These are phyloP conservation scores for Setaria viridis DNA, from an alignment of 202 grass and related monocot species.

Conservation along the genomic window DNA sequence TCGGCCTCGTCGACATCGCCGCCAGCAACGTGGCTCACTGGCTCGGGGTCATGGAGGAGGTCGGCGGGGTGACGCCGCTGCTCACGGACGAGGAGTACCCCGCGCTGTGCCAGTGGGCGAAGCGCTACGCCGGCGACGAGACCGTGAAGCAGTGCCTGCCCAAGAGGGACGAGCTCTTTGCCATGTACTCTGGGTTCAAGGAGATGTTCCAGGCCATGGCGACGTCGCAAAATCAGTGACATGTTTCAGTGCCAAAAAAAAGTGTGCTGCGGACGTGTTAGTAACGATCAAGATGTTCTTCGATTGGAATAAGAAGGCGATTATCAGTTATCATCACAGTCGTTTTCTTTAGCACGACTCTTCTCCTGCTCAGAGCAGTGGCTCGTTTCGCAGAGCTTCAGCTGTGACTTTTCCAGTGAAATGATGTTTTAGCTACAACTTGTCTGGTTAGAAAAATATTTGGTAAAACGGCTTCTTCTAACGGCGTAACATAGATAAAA, in stretches of 20 bases:
- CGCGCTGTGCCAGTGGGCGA: slow-evolving; percentile 42
- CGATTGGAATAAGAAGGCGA: no score
- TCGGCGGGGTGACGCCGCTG: slow-evolving; percentile 42
- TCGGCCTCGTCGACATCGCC: slow-evolving; percentile 53
- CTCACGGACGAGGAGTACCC: slow-evolving; percentile 46
- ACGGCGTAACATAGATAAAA: no score
- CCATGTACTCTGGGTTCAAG: slow-evolving; percentile 23
- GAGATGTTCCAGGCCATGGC: slow-evolving; percentile 39
- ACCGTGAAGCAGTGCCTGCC: slow-evolving; percentile 46
- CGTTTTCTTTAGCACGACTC: no score
- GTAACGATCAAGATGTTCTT: no score
- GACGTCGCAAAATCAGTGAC: background rate
- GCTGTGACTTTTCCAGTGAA: no score
- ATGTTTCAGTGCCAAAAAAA: background rate
- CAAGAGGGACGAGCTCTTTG: slow-evolving; percentile 29
- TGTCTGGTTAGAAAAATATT: no score
- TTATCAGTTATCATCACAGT: no score
- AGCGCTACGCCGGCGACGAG: slow-evolving; percentile 31
- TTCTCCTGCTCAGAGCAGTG: no score
- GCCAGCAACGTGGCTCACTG: slow-evolving; percentile 49
- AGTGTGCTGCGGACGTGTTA: background rate
- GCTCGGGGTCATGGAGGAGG: slow-evolving; percentile 51
- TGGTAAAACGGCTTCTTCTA: no score
- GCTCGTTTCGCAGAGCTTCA: no score
- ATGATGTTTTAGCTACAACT: no score